Evolutionary conservation across 192 early-diverging fungal species (phyloP), one percentile per base, ranked within the genome.

Genomic region (Jimgerdemannia flammicorona): DNA sequence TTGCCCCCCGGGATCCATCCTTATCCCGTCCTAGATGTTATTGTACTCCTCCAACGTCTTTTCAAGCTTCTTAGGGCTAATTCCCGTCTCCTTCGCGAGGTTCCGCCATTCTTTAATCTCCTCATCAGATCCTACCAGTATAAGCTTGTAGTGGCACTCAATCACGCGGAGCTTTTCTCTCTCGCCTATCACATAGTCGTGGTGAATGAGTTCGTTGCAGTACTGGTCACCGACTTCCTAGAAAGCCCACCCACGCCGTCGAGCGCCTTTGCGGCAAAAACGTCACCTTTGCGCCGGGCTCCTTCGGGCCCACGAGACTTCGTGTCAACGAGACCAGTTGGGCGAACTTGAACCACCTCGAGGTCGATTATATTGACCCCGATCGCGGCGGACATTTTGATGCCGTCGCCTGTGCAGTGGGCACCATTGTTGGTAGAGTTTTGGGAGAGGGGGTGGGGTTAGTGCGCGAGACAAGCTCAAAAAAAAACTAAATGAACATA

Each of bases 251-350:
- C 97, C 70, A 90, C 91, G 79, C 97, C 97, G 80, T 96, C 94
- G 71, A 98, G 91, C 9, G 97, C 96, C 83, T 98, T 96, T n/a
- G 97, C 96, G 59, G 97, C 97, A 78, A 98, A 81, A 98, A 95
- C 90, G 95, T 96, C 80, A 95, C 93, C 76, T 95, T 93, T 70
- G 93, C 93, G 76, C 92, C 87, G n/a, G 95, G 95, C 49, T 96
- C 94, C n/a, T 87, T 88, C 64, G 92, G 91, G n/a, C n/a, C n/a
- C n/a, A n/a, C n/a, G n/a, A n/a, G n/a, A n/a, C n/a, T n/a, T n/a
- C n/a, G n/a, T n/a, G 76, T 95, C 93, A 44, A 98, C 95, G 71
- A 97, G 86, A 77, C 97, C 97, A 42, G 97, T 98, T 17, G 97
- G 97, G 78, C 97, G 96, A 44, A 98, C 95, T 84, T 98, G 97